Percentiles rank a stretch among this genome's conserved stretches.
These are phyloP conservation scores for Asterella californica DNA, from an alignment of 225 moss, liverwort and hornwort species.

Conservation along the genomic window DNA sequence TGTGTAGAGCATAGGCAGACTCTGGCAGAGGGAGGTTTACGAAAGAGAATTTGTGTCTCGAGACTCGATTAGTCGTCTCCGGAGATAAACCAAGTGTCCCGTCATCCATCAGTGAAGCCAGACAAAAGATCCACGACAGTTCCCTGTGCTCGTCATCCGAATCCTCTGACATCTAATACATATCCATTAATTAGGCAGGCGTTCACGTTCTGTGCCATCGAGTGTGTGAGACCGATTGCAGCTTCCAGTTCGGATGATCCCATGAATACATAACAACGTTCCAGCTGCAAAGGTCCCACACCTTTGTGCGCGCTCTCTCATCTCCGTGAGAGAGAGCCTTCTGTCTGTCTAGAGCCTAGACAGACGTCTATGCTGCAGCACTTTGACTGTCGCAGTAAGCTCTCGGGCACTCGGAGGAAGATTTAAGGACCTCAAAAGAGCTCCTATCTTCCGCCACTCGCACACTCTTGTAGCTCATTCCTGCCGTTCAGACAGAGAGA, in stretches of 20 bases:
- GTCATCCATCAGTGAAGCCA: background rate
- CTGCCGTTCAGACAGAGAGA: background rate
- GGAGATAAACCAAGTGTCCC: background rate
- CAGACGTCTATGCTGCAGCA: no score
- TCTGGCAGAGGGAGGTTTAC: background rate
- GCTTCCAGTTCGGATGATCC: background rate
- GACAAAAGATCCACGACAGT: slow-evolving; percentile 9
- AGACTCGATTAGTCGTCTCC: background rate
- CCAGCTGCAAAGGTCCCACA: background rate
- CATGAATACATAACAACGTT: background rate
- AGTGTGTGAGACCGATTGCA: background rate
- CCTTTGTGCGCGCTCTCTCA: background rate
- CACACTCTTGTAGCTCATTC: background rate
- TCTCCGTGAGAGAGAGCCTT: background rate
- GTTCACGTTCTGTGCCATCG: background rate
- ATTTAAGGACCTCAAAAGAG: background rate
- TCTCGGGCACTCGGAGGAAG: background rate
- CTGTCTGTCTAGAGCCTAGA: background rate
- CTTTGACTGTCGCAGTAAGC: background rate
- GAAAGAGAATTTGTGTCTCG: background rate
- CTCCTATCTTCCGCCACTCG: background rate
- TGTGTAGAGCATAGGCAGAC: background rate
- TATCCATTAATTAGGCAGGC: background rate
- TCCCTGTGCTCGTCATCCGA: slow-evolving; percentile 11
- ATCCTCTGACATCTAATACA: slow-evolving; percentile 1